Conservation (phyloP, 2,329 filamentous ascomycete genomes). For the Monosporascus sp. region DNA sequence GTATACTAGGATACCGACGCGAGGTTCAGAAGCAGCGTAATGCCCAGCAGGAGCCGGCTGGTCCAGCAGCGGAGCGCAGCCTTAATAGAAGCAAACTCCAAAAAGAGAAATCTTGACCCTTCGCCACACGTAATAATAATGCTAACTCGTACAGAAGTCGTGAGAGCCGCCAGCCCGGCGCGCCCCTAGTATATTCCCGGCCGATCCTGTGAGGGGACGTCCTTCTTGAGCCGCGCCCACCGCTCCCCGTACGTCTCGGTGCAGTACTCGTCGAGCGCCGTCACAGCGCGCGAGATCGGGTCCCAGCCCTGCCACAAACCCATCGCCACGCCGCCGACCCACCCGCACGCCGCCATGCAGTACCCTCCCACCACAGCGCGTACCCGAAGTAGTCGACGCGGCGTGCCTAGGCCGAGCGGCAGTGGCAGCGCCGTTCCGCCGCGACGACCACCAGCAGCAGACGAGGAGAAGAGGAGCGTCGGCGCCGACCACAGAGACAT, state of each 20-base stretch:
- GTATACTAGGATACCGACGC: constrained; percentile 13
- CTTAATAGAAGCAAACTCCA: too few relatives aligned
- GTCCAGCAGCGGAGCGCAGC: too few relatives aligned
- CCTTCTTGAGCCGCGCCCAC: constrained; percentile 32
- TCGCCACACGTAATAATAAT: not conserved
- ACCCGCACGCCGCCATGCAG: constrained; percentile 29
- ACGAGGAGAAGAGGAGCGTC: constrained; percentile 10
- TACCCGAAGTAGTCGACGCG: constrained; percentile 37
- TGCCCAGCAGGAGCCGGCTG: not conserved
- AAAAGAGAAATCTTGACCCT: not conserved
- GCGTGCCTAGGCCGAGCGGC: constrained; percentile 31
- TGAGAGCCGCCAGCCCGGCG: too few relatives aligned
- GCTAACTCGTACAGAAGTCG: too few relatives aligned
- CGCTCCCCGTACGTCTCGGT: constrained; percentile 29
- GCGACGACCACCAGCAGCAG: constrained; percentile 21
- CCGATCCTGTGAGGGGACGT: constrained; percentile 31
- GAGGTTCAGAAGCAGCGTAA: not conserved
- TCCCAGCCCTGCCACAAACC: constrained; percentile 24
- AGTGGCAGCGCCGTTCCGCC: constrained; percentile 17
- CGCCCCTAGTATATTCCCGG: constrained; percentile 30
- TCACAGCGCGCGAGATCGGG: constrained; percentile 25
- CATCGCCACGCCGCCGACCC: constrained; percentile 27
- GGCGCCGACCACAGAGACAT: constrained; percentile 30
- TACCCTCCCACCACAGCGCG: constrained; percentile 25
- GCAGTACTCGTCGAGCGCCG: constrained; percentile 33